Evolutionary conservation across 805 yeast species (phyloP).

Genomic region (Saccharomyces eubayanus): DNA sequence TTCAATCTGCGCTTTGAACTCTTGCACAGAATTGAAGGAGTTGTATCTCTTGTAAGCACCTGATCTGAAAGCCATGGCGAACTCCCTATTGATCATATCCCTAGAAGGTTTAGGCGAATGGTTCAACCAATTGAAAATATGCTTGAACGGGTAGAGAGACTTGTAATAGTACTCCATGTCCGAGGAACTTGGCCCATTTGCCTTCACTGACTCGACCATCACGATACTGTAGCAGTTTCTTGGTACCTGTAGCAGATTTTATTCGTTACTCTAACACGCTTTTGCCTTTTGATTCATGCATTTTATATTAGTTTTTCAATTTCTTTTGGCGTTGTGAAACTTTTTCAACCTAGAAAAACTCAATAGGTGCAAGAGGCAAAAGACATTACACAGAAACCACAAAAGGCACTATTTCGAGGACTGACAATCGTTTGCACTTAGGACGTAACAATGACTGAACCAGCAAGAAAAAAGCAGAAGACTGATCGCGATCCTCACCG

Average conservation of each 20-base stretch:
- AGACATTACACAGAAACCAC: background rate
- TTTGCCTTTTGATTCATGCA: background rate
- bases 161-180: constrained; percentile 71
- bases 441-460: constrained; percentile 5
- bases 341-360: background rate
- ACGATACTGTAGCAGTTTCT: background rate
- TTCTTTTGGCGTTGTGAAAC: background rate
- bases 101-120: constrained; percentile 69
- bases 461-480: constrained; percentile 10
- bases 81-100: constrained; percentile 83
- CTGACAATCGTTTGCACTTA: background rate
- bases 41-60: constrained; percentile 89
- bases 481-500: background rate
- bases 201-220: background rate
- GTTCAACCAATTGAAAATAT: constrained; percentile 80
- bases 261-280: background rate
- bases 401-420: background rate
- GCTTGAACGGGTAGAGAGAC: constrained; percentile 63
- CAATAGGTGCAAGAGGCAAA: background rate
- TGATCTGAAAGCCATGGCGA: constrained; percentile 81
- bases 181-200: constrained; percentile 32
- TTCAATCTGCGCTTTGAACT: constrained; percentile 70
- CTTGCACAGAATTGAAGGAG: constrained; percentile 58
- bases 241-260: background rate
- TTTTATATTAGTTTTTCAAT: background rate